phyloP scores from a whole-genome alignment of 2,329 filamentous ascomycete species.

The Talaromyces marneffei region DNA sequence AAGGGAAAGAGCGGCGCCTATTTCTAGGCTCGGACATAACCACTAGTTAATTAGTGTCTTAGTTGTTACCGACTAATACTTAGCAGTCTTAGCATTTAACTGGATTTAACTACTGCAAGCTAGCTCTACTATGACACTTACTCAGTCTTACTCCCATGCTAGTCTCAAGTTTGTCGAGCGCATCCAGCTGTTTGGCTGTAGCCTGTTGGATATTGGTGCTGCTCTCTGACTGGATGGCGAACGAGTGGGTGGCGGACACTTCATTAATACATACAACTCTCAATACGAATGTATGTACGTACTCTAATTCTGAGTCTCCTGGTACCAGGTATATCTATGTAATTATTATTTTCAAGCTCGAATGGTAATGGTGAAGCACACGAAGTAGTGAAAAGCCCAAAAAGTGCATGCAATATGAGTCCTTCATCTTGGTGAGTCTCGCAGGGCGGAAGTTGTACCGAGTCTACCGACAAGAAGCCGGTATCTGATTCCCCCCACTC shows the following conservation, averaged over 20 bases:
- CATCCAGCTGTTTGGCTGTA: not conserved
- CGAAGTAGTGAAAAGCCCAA: not conserved
- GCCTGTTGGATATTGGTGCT: not conserved
- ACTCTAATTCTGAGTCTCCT: not conserved
- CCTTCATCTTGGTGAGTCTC: not conserved
- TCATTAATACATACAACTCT: not conserved
- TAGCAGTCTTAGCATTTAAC: not conserved
- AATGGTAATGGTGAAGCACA: too few relatives aligned
- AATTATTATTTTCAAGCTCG: not conserved
- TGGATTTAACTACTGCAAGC: not conserved
- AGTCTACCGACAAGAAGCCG: not conserved
- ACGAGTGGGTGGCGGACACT: not conserved
- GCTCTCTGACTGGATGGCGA: not conserved
- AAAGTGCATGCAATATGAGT: not conserved
- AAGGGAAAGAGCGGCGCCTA: not conserved
- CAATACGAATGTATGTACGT: not conserved
- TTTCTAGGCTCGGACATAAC: not conserved
- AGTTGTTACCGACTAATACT: not conserved
- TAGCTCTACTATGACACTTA: not conserved
- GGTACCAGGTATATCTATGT: not conserved
- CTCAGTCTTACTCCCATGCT: not conserved
- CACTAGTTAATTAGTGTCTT: not conserved
- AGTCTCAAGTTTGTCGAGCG: not conserved
- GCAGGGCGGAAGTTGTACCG: not conserved
- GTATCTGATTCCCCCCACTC: not conserved